Evolutionary conservation across 192 early-diverging fungal genomes (phyloP).

Genomic region (Piromyces sp.): DNA sequence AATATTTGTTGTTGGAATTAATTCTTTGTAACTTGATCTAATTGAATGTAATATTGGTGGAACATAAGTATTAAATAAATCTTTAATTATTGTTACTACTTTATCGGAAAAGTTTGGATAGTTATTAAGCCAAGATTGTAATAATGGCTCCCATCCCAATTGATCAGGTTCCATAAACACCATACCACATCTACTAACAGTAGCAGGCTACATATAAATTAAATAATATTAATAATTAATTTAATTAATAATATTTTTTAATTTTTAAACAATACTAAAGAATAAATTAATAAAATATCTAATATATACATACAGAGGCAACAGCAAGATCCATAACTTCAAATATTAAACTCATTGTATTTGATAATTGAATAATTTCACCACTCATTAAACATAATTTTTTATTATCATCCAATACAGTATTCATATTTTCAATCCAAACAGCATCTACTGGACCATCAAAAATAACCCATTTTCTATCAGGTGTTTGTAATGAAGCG

Average conservation of each 20-base stretch:
- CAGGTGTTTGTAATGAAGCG: neutral
- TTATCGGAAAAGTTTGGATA: constrained; percentile 13
- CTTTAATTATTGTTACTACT: constrained; percentile 5
- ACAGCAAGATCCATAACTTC: constrained; percentile 49
- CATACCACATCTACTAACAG: neutral
- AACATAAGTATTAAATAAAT: constrained; percentile 25
- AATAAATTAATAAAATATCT: too few relatives aligned
- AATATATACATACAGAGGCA: constrained; percentile 22
- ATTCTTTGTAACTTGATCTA: constrained; percentile 32
- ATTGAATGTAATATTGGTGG: constrained; percentile 16
- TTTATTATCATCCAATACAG: constrained; percentile 45
- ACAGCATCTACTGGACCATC: constrained; percentile 5
- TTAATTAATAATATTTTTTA: constrained; percentile 3
- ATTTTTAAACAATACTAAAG: too few relatives aligned
- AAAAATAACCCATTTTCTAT: neutral
- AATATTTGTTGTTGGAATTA: constrained; percentile 39
- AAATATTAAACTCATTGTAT: constrained; percentile 47
- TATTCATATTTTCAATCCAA: constrained; percentile 28
- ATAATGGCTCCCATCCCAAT: neutral
- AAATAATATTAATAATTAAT: neutral
- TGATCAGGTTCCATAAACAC: neutral
- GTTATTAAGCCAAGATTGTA: constrained; percentile 5
- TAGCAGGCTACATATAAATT: neutral
- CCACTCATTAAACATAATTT: constrained; percentile 45
- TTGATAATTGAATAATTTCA: constrained; percentile 44